These are phyloP conservation scores for Paramecium caudatum DNA, from an alignment of 73 alveolate species.

Conservation along the genomic window DNA sequence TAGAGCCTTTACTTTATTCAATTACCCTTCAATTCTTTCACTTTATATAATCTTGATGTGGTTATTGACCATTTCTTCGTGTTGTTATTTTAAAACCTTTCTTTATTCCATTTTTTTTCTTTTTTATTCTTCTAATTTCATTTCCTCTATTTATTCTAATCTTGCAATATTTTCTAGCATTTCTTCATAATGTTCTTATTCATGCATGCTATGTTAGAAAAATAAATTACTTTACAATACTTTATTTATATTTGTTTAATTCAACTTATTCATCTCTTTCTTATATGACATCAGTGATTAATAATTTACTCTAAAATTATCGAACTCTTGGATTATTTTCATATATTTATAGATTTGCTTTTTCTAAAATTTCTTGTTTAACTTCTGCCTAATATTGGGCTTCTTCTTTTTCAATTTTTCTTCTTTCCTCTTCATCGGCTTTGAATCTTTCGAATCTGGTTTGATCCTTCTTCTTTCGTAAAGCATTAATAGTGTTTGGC, in stretches of 20 bases:
- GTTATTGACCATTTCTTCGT: conserved; percentile 84
- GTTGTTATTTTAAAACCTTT: conserved; percentile 82
- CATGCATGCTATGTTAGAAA: conserved; percentile 70
- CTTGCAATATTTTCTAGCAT: conserved; percentile 61
- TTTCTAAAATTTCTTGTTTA: conserved; percentile 84
- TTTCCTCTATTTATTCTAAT: conserved; percentile 82
- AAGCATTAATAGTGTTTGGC: conserved; percentile 91
- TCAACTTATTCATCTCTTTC: conserved; percentile 90
- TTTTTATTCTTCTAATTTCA: conserved; percentile 84
- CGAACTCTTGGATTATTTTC: conserved; percentile 92
- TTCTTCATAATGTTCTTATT: conserved; percentile 63
- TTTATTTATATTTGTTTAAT: conserved; percentile 85
- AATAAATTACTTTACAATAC: conserved; percentile 81
- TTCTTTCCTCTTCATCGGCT: conserved; percentile 88
- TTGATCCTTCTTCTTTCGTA: conserved; percentile 89
- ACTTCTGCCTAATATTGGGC: conserved; percentile 85
- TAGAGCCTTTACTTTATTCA: conserved; percentile 82
- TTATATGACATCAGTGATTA: conserved; percentile 87
- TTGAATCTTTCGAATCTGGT: conserved; percentile 87
- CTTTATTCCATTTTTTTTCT: conserved; percentile 84
- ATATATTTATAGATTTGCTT: conserved; percentile 89
- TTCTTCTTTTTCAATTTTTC: conserved; percentile 90
- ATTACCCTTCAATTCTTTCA: conserved; percentile 92
- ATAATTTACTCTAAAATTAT: conserved; percentile 90
- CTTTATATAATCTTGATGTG: conserved; percentile 86